These are phyloP conservation scores for Nitzschia sp. DNA, from an alignment of 108 stramenopile species.

Conservation along the genomic window DNA sequence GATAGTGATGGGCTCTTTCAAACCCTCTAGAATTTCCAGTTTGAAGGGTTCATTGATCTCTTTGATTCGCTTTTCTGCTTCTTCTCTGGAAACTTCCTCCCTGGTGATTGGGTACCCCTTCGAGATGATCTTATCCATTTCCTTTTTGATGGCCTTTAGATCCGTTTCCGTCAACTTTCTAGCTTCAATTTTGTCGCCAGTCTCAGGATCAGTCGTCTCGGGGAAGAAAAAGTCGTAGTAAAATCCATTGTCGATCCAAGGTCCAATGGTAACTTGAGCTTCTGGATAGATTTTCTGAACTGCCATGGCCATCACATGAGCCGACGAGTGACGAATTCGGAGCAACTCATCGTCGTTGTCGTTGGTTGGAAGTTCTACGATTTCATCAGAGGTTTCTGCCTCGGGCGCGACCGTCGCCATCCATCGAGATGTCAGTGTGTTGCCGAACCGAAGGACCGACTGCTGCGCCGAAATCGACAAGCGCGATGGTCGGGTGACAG, in stretches of 20 bases:
- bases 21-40: constrained; percentile 90
- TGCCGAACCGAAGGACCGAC: background rate
- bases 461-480: constrained; percentile 1
- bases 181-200: constrained; percentile 60
- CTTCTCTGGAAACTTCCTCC: constrained; percentile 92
- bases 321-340: constrained; percentile 92
- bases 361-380: constrained; percentile 91
- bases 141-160: constrained; percentile 91
- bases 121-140: constrained; percentile 95
- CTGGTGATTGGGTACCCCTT: constrained; percentile 83
- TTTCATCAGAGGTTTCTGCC: constrained; percentile 10
- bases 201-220: constrained; percentile 68
- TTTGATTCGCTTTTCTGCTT: constrained; percentile 84
- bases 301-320: constrained; percentile 99
- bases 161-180: constrained; percentile 84
- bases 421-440: constrained; percentile 9
- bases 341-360: constrained; percentile 87
- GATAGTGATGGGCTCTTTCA: constrained; percentile 95
- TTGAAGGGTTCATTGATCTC: constrained; percentile 91
- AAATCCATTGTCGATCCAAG: constrained; percentile 98
- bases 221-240: constrained; percentile 97
- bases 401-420: constrained; percentile 38
- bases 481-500: constrained; percentile 6
- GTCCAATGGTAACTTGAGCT: constrained; percentile 96
- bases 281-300: constrained; percentile 92